A percentile compares a stretch with the other conserved stretches of the same genome.
Conservation (phyloP, 1,284 basidiomycete species). For the Rhodotorula mucilaginosa region DNA sequence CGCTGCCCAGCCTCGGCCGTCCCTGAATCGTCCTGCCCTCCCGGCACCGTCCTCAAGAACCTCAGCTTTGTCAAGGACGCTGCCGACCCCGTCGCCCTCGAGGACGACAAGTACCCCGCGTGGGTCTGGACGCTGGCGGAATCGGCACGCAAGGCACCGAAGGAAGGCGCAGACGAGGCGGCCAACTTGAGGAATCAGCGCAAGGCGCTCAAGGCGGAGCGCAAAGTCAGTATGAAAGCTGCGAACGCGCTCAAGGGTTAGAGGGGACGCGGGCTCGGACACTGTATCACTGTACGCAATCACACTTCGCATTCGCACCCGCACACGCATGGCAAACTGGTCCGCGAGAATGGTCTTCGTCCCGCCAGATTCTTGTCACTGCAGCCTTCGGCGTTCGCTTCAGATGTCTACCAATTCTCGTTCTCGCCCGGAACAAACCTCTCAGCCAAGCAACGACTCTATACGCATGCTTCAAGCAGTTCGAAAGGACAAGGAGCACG, state of each 20-base stretch:
- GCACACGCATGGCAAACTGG: no score
- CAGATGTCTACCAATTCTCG: no score
- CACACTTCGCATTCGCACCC: no score
- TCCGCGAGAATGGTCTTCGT: no score
- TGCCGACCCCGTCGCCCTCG: slow-evolving; percentile 30
- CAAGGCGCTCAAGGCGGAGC: slow-evolving; percentile 11
- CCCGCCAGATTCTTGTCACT: no score
- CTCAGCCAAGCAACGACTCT: no score
- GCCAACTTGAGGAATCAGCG: slow-evolving; percentile 10
- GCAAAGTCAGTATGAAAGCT: slow-evolving; percentile 33
- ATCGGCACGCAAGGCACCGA: background rate
- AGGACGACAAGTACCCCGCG: slow-evolving; percentile 34
- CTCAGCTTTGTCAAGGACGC: slow-evolving; percentile 37
- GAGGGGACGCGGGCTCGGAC: no score
- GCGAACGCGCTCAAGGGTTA: slow-evolving; percentile 26
- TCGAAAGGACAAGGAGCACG: no score
- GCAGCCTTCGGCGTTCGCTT: no score
- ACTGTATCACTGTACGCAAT: no score
- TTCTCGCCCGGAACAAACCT: no score
- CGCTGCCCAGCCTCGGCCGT: background rate
- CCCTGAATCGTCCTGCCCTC: slow-evolving; percentile 33
- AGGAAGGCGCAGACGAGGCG: background rate
- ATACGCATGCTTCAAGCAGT: no score
- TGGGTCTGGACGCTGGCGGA: slow-evolving; percentile 30
- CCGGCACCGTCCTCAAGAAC: slow-evolving; percentile 32